Percentiles rank a stretch among this genome's conserved stretches.
phyloP scores from a whole-genome alignment of 192 early-diverging fungal genomes.

The Coemansia sp. region DNA sequence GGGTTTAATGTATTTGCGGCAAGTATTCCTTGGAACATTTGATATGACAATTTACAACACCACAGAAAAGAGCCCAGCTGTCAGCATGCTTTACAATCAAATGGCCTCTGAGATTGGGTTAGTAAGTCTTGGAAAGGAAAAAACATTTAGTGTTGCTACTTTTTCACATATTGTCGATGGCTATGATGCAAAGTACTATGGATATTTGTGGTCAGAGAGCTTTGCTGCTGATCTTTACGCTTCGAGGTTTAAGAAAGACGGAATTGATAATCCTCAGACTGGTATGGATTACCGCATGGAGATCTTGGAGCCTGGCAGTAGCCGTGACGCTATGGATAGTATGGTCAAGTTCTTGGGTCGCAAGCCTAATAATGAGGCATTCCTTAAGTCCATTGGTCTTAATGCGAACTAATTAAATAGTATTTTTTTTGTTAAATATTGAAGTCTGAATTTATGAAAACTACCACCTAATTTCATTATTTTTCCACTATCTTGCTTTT shows the following conservation, averaged over 20 bases:
- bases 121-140: constrained; percentile 47
- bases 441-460: too few relatives aligned
- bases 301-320: constrained; percentile 39
- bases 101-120: constrained; percentile 40
- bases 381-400: constrained; percentile 68
- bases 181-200: constrained; percentile 75
- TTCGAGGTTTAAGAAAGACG: constrained; percentile 61
- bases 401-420: too few relatives aligned
- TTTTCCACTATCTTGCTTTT: too few relatives aligned
- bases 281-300: constrained; percentile 23
- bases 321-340: constrained; percentile 69
- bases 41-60: constrained; percentile 74
- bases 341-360: constrained; percentile 75
- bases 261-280: constrained; percentile 37
- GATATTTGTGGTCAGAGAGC: constrained; percentile 77
- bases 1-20: constrained; percentile 69
- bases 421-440: too few relatives aligned
- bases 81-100: constrained; percentile 40
- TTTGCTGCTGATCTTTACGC: constrained; percentile 83
- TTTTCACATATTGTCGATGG: constrained; percentile 72
- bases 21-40: constrained; percentile 73
- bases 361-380: constrained; percentile 75
- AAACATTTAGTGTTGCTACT: constrained; percentile 48
- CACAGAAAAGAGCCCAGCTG: constrained; percentile 39
- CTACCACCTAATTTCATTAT: too few relatives aligned